Evolutionary conservation across 208 protist species (phyloP).

Genomic region (Wallacemonas sp.): DNA sequence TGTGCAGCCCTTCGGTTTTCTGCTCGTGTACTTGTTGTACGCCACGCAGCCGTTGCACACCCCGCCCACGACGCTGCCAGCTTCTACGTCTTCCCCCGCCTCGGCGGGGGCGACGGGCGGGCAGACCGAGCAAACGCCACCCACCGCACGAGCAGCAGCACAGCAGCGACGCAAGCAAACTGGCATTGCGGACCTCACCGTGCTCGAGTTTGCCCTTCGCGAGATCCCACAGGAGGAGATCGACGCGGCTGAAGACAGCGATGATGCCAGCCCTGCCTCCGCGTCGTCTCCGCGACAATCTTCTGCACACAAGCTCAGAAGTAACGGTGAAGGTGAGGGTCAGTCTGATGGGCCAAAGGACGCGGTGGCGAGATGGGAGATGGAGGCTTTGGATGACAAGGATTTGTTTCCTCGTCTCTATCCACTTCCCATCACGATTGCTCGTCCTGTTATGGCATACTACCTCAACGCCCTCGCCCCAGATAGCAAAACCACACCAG

Average conservation of each 20-base stretch:
- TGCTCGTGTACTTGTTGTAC: constrained; percentile 61
- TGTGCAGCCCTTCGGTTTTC: constrained; percentile 60
- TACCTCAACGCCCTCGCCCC: too few relatives aligned
- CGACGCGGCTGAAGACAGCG: too few relatives aligned
- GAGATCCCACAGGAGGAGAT: too few relatives aligned
- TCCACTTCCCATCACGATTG: constrained; percentile 7
- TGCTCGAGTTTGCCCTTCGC: constrained; percentile 8
- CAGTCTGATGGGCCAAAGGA: constrained; percentile 1
- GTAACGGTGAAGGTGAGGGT: background rate
- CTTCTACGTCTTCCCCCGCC: too few relatives aligned
- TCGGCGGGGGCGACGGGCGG: too few relatives aligned
- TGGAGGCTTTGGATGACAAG: constrained; percentile 19
- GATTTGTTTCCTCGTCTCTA: background rate
- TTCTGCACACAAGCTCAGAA: too few relatives aligned
- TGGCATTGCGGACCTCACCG: constrained; percentile 1
- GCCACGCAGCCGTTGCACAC: constrained; percentile 51
- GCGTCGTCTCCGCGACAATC: too few relatives aligned
- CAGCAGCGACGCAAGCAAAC: background rate
- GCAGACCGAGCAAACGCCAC: too few relatives aligned
- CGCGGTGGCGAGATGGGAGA: constrained; percentile 9
- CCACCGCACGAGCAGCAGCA: too few relatives aligned
- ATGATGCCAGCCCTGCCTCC: too few relatives aligned
- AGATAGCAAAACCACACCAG: too few relatives aligned
- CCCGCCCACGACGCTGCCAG: too few relatives aligned
- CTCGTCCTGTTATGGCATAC: constrained; percentile 20